Conservation (phyloP, 352 stramenopile species). For the Globisporangium paddicum region DNA sequence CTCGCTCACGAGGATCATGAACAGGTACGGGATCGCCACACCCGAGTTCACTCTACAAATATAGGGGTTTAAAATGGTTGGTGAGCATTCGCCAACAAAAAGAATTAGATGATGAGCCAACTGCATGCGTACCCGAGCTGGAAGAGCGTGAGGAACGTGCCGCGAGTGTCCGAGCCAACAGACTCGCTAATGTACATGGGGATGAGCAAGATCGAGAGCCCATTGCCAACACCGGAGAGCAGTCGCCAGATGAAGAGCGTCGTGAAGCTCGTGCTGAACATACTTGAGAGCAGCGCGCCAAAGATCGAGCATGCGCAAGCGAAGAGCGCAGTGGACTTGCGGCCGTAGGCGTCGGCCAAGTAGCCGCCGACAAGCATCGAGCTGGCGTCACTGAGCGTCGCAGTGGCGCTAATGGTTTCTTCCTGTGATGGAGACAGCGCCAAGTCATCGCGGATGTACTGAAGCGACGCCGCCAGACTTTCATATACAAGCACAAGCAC, state of each 20-base stretch:
- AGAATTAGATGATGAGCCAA: not conserved
- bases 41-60: constrained; percentile 65
- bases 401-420: constrained; percentile 72
- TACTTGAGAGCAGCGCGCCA: constrained; percentile 48
- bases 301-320: constrained; percentile 69
- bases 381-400: constrained; percentile 71
- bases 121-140: constrained; percentile 55
- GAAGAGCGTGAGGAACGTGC: constrained; percentile 69
- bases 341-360: constrained; percentile 70
- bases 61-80: not conserved
- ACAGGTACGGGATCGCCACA: constrained; percentile 69
- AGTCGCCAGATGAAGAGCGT: constrained; percentile 70
- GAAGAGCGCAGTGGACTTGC: constrained; percentile 65
- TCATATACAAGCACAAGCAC: not conserved
- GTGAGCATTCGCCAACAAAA: not conserved
- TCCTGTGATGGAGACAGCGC: constrained; percentile 56
- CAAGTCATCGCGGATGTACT: constrained; percentile 79
- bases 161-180: constrained; percentile 55
- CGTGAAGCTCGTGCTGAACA: constrained; percentile 47
- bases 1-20: constrained; percentile 73
- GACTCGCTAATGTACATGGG: constrained; percentile 89
- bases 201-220: constrained; percentile 79
- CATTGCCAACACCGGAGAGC: constrained; percentile 72
- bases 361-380: constrained; percentile 76
- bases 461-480: constrained; percentile 63